Evolutionary conservation across 768 basidiomycete genomes (phyloP).

Genomic region (Sutorius australiensis): DNA sequence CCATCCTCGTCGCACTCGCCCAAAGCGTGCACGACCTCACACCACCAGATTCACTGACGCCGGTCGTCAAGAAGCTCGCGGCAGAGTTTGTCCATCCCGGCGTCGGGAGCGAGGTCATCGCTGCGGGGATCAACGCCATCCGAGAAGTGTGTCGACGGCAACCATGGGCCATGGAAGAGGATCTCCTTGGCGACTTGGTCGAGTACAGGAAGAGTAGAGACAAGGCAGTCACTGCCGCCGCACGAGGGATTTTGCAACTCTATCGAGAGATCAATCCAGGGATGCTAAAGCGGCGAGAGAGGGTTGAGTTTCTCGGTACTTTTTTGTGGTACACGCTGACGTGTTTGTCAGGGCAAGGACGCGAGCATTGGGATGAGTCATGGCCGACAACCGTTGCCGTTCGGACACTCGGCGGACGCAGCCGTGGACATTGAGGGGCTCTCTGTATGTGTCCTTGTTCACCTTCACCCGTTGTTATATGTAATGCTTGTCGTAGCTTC

Average conservation of each 20-base stretch:
- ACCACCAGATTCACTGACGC: slow-evolving; percentile 87
- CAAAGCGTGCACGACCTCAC: slow-evolving; percentile 95
- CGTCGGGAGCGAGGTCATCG: slow-evolving; percentile 91
- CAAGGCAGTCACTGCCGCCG: slow-evolving; percentile 87
- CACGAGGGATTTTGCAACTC: slow-evolving; percentile 80
- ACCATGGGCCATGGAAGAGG: slow-evolving; percentile 97
- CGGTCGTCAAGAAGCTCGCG: slow-evolving; percentile 87
- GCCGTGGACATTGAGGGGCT: slow-evolving; percentile 89
- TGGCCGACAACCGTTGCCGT: slow-evolving; percentile 69
- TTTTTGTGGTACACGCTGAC: neutral
- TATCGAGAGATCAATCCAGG: slow-evolving; percentile 96
- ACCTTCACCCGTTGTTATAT: neutral
- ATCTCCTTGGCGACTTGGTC: slow-evolving; percentile 85
- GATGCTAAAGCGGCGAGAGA: slow-evolving; percentile 83
- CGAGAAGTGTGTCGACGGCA: slow-evolving; percentile 92
- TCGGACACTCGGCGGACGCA: slow-evolving; percentile 71
- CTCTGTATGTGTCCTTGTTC: slow-evolving; percentile 47
- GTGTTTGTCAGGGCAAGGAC: slow-evolving; percentile 72
- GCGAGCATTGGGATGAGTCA: slow-evolving; percentile 72
- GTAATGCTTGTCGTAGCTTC: slow-evolving; percentile 46
- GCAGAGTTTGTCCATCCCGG: slow-evolving; percentile 97
- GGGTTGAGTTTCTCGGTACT: slow-evolving; percentile 45
- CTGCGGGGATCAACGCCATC: slow-evolving; percentile 95
- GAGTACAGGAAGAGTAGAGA: slow-evolving; percentile 95
- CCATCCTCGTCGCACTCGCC: slow-evolving; percentile 90